Conservation (phyloP, 2,329 filamentous ascomycete species). For the Cladosporium sp. region DNA sequence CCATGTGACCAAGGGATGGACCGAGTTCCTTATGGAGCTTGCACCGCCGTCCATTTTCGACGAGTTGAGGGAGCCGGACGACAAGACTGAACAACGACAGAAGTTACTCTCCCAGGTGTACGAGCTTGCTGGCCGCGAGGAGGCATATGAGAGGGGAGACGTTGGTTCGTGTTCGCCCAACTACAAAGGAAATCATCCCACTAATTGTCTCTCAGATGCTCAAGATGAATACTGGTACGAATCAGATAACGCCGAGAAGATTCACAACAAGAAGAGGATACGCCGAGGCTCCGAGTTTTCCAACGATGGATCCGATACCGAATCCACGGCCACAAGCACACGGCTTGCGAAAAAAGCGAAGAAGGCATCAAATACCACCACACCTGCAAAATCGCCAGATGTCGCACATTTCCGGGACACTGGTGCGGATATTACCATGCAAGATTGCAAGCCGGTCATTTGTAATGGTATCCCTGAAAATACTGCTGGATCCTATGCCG, state of each 20-base stretch:
- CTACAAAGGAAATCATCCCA: background rate
- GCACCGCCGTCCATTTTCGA: slow-evolving; percentile 24
- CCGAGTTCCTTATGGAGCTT: slow-evolving; percentile 25
- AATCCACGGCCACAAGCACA: background rate
- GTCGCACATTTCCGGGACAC: background rate
- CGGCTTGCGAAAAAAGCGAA: background rate
- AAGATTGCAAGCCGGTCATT: background rate
- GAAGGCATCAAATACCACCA: background rate
- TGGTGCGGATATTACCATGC: background rate
- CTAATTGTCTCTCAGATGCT: slow-evolving; percentile 17
- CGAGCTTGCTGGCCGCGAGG: slow-evolving; percentile 19
- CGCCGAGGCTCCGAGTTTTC: background rate
- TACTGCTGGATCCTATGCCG: background rate
- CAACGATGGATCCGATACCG: background rate
- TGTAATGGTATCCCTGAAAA: too few relatives aligned
- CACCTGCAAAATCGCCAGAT: background rate
- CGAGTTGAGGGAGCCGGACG: slow-evolving; percentile 20
- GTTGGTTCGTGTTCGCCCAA: slow-evolving; percentile 15
- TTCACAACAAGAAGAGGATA: background rate
- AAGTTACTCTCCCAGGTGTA: slow-evolving; percentile 18
- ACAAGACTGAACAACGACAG: slow-evolving; percentile 13
- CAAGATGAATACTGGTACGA: background rate
- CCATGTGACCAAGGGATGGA: slow-evolving; percentile 26
- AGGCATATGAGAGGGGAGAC: slow-evolving; percentile 14
- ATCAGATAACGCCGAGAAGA: background rate